Evolutionary conservation across 2,329 filamentous ascomycete species (phyloP).

Genomic region (Plenodomus tracheiphilus): DNA sequence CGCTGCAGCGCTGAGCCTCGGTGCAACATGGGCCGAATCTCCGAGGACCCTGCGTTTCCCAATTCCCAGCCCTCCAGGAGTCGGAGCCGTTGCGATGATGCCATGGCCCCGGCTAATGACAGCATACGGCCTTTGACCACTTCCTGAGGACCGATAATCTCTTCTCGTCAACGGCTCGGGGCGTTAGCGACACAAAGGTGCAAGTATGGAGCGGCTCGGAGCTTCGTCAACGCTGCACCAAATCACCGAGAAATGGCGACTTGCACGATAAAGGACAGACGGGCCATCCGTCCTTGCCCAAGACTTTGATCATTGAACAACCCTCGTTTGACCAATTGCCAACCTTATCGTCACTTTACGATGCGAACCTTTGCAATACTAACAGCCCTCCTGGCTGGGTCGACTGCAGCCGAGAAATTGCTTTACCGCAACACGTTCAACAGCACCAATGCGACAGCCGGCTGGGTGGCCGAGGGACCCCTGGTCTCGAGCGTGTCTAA

Average conservation of each 20-base stretch:
- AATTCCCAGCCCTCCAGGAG: too few species aligned
- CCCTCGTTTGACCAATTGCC: not conserved
- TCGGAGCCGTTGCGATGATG: too few species aligned
- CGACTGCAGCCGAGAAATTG: constrained; percentile 34
- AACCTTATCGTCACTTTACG: not conserved
- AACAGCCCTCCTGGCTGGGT: not conserved
- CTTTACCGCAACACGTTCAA: constrained; percentile 41
- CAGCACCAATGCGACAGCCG: constrained; percentile 28
- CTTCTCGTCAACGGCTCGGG: too few species aligned
- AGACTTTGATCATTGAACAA: too few species aligned
- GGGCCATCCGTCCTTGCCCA: too few species aligned
- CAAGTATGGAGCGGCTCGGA: not conserved
- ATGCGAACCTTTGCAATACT: not conserved
- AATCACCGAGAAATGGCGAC: not conserved
- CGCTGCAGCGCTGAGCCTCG: too few species aligned
- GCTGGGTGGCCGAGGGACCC: constrained; percentile 39
- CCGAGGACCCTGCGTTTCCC: too few species aligned
- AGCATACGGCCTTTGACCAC: not conserved
- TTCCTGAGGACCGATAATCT: too few species aligned
- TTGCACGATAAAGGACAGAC: not conserved
- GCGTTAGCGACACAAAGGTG: too few species aligned
- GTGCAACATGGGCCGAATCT: too few species aligned
- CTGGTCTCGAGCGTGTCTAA: constrained; percentile 27
- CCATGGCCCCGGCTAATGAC: not conserved
- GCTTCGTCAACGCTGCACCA: not conserved